Evolutionary conservation across 768 basidiomycete genomes (phyloP).

Genomic region (Asterophora lycoperdoides): DNA sequence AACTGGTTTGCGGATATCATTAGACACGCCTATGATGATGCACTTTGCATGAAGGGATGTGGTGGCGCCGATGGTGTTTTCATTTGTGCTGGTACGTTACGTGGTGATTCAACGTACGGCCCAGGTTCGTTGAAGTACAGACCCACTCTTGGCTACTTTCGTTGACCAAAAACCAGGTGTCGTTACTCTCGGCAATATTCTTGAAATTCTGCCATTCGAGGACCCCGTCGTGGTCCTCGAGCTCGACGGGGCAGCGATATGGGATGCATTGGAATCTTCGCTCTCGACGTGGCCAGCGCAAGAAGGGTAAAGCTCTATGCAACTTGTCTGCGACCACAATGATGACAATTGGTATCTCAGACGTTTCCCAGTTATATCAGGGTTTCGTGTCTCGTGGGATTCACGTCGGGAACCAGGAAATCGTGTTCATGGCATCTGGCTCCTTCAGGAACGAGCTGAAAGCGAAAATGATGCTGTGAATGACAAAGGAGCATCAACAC

Average conservation of each 20-base stretch:
- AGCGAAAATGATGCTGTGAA: slow-evolving; percentile 21
- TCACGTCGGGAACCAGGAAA: slow-evolving; percentile 66
- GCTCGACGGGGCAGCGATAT: slow-evolving; percentile 72
- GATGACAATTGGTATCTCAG: slow-evolving; percentile 31
- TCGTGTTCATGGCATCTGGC: slow-evolving; percentile 71
- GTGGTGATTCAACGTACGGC: slow-evolving; percentile 83
- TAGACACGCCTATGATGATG: slow-evolving; percentile 77
- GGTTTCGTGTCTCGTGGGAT: slow-evolving; percentile 84
- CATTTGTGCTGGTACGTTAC: slow-evolving; percentile 77
- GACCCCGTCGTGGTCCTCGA: slow-evolving; percentile 82
- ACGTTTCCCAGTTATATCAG: slow-evolving; percentile 85
- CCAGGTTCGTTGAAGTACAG: slow-evolving; percentile 51
- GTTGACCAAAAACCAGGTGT: slow-evolving; percentile 41
- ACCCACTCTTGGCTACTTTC: not conserved
- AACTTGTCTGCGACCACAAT: not conserved
- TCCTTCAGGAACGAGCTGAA: slow-evolving; percentile 39
- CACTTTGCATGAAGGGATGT: slow-evolving; percentile 49
- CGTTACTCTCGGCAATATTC: slow-evolving; percentile 79
- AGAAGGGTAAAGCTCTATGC: slow-evolving; percentile 61
- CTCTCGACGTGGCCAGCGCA: slow-evolving; percentile 82
- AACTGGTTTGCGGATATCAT: slow-evolving; percentile 89
- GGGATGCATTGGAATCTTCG: slow-evolving; percentile 73
- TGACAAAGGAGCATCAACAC: slow-evolving; percentile 23
- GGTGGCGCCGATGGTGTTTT: slow-evolving; percentile 77
- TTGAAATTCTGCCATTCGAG: slow-evolving; percentile 87